Evolutionary conservation across 306 rosid genomes (phyloP), one percentile per base, ranked within the genome.

Genomic region (Gastrolobium villosum): DNA sequence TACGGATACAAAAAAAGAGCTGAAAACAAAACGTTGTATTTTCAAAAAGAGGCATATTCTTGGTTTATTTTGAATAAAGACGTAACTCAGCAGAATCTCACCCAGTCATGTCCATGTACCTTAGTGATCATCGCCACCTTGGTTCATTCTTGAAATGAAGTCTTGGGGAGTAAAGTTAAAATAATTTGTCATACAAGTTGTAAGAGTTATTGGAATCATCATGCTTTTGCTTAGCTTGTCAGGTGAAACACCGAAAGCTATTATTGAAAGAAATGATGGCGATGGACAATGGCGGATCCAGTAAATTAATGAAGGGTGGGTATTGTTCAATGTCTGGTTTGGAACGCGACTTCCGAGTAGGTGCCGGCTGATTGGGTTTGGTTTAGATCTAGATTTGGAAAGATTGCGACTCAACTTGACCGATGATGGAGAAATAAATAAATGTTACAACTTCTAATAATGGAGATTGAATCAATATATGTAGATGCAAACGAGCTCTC

Each of bases 241-340:
- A 89, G 91, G 90, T 74, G 91, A 88, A 78, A 85, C 91, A 31
- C 89, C 93, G 11, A 87, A 83, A 81, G 89, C 86, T 15, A 87
- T 20, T 89, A 9, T 52, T 87, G 65, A 89, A 75, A 62, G 71
- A 26, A 50, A 75, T 75, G 71, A 75, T 70, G 62, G n/a, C n/a
- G n/a, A n/a, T n/a, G n/a, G n/a, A n/a, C n/a, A n/a, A n/a, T n/a
- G n/a, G n/a, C n/a, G n/a, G n/a, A n/a, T n/a, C n/a, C n/a, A n/a
- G n/a, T n/a, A n/a, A n/a, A n/a, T n/a, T n/a, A n/a, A n/a, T n/a
- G n/a, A n/a, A n/a, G n/a, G n/a, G n/a, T n/a, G n/a, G n/a, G n/a
- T n/a, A n/a, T n/a, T n/a, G n/a, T n/a, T n/a, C n/a, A n/a, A n/a
- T n/a, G n/a, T n/a, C n/a, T n/a, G n/a, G n/a, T n/a, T n/a, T n/a